These are phyloP conservation scores for Fusarium sp. DNA, from an alignment of 2,329 filamentous ascomycete genomes.

Conservation along the genomic window DNA sequence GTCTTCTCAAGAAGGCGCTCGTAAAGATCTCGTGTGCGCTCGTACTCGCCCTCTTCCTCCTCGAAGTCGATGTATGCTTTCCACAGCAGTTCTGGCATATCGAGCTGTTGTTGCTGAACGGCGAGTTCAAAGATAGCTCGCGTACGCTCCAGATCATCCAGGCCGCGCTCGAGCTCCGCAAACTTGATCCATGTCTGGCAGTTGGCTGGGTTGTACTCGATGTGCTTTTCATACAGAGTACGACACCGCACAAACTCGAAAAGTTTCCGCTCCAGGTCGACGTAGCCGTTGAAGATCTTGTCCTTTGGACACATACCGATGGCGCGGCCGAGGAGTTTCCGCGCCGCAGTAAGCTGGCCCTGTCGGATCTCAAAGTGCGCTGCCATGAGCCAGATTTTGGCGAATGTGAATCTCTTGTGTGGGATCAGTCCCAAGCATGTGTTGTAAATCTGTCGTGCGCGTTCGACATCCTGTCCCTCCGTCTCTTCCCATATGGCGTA, in stretches of 20 bases:
- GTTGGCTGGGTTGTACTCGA: conserved; percentile 92
- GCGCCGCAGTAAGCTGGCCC: conserved; percentile 80
- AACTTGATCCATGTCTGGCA: conserved; percentile 97
- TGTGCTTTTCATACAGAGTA: conserved; percentile 92
- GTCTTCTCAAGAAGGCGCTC: conserved; percentile 93
- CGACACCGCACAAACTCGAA: conserved; percentile 95
- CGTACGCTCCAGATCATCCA: conserved; percentile 90
- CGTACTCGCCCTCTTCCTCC: conserved; percentile 93
- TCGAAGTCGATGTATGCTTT: conserved; percentile 99
- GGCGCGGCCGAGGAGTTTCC: conserved; percentile 89
- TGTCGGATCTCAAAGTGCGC: conserved; percentile 95
- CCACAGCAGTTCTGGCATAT: conserved; percentile 98
- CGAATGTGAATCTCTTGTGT: conserved; percentile 97
- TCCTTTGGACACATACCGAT: conserved; percentile 97
- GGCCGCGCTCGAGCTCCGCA: conserved; percentile 89
- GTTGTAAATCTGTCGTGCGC: conserved; percentile 90
- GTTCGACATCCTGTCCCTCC: conserved; percentile 80
- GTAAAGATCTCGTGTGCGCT: conserved; percentile 83
- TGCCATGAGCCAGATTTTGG: conserved; percentile 94
- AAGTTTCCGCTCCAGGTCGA: conserved; percentile 90
- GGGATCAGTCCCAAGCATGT: conserved; percentile 90
- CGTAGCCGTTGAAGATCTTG: conserved; percentile 92
- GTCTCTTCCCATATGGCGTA: conserved; percentile 97
- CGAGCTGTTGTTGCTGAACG: conserved; percentile 82
- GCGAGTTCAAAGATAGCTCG: conserved; percentile 94